Conservation (phyloP, 1,284 basidiomycete species). For the Cerioporus squamosus region DNA sequence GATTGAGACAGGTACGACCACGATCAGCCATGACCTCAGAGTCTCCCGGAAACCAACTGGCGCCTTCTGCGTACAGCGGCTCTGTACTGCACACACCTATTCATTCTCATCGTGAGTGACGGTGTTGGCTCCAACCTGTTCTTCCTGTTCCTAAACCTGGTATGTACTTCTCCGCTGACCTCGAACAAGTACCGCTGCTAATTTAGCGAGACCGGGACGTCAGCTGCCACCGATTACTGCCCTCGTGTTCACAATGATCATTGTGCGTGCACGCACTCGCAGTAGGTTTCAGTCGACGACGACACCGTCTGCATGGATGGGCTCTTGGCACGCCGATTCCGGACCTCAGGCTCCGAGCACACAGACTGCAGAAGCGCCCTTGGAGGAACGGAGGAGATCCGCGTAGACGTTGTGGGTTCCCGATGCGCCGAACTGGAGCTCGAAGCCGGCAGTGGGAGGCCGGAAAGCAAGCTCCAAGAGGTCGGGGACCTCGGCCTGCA, state of each 20-base stretch:
- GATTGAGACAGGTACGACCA: constrained; percentile 5
- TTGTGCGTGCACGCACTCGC: not conserved
- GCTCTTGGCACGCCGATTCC: too few relatives aligned
- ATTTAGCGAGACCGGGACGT: not conserved
- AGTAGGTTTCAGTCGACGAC: not conserved
- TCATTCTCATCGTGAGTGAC: not conserved
- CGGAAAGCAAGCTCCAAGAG: too few relatives aligned
- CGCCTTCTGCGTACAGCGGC: not conserved
- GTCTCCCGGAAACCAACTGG: not conserved
- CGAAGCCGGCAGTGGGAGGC: too few relatives aligned
- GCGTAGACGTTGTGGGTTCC: too few relatives aligned
- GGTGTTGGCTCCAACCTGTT: not conserved
- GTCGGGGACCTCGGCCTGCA: too few relatives aligned
- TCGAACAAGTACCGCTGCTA: too few relatives aligned
- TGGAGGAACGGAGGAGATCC: too few relatives aligned
- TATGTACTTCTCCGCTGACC: not conserved
- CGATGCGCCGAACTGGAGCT: too few relatives aligned
- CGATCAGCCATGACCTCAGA: too few relatives aligned
- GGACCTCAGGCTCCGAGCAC: too few relatives aligned
- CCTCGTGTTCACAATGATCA: constrained; percentile 7
- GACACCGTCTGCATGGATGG: too few relatives aligned
- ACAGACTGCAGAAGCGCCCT: too few relatives aligned
- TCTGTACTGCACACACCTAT: constrained; percentile 5
- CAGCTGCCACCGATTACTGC: constrained; percentile 3
- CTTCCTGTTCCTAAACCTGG: constrained; percentile 2